A percentile compares a stretch with the other conserved stretches of the same genome.
Conservation (phyloP, 2,329 filamentous ascomycete species). For the Xylariaceae sp. region DNA sequence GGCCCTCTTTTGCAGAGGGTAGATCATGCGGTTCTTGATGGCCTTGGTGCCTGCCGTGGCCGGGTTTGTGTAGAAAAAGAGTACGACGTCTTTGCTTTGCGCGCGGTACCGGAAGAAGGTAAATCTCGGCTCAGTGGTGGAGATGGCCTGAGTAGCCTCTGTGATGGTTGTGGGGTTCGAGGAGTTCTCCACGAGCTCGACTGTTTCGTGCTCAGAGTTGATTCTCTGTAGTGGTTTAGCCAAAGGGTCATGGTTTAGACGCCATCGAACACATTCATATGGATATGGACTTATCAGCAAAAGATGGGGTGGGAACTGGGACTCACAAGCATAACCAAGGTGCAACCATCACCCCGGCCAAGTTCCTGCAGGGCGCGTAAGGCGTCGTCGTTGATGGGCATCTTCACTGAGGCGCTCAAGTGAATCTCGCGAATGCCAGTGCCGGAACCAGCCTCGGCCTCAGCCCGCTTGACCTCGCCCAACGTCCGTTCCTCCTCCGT, state of each 20-base stretch:
- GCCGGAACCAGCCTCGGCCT: slow-evolving; percentile 67
- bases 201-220: slow-evolving; percentile 62
- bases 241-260: neutral
- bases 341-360: slow-evolving; percentile 44
- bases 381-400: slow-evolving; percentile 59
- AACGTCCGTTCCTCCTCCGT: slow-evolving; percentile 72
- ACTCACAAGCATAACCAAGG: slow-evolving; percentile 62
- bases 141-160: slow-evolving; percentile 57
- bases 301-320: neutral
- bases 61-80: slow-evolving; percentile 83
- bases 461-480: slow-evolving; percentile 67
- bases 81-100: slow-evolving; percentile 52
- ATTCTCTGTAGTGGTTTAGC: slow-evolving; percentile 51
- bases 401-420: slow-evolving; percentile 51
- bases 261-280: neutral
- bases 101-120: slow-evolving; percentile 65
- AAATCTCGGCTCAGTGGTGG: slow-evolving; percentile 65
- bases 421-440: slow-evolving; percentile 57
- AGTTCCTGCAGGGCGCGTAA: slow-evolving; percentile 58
- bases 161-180: slow-evolving; percentile 49
- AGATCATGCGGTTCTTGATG: slow-evolving; percentile 82
- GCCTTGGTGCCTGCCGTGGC: slow-evolving; percentile 53
- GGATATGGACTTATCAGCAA: neutral
- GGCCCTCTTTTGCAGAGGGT: slow-evolving; percentile 64
- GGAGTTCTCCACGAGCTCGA: slow-evolving; percentile 57